Evolutionary conservation across 495 filamentous ascomycete genomes (phyloP).

Genomic region (Aspergillus steynii): DNA sequence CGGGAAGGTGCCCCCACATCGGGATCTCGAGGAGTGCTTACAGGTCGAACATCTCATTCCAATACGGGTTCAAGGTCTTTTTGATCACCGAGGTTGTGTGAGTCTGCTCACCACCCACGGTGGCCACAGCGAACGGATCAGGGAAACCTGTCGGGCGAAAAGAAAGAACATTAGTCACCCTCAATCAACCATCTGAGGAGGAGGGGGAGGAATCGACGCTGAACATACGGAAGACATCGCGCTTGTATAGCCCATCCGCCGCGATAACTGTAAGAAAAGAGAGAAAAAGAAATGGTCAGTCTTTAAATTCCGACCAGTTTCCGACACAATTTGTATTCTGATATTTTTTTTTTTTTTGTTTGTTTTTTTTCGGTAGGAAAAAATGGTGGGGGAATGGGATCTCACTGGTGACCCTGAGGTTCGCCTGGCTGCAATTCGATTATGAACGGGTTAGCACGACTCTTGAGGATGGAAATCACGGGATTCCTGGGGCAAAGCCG

Average conservation of each 20-base stretch:
- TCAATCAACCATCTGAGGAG: background rate
- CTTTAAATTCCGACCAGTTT: background rate
- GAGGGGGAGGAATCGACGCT: background rate
- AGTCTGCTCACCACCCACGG: conserved; percentile 94
- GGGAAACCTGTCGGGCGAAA: conserved; percentile 70
- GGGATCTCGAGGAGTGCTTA: conserved; percentile 41
- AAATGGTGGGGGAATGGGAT: conserved; percentile 12
- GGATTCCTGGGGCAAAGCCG: background rate
- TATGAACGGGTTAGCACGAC: conserved; percentile 29
- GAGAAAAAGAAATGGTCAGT: background rate
- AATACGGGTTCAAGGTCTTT: conserved; percentile 96
- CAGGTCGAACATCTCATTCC: conserved; percentile 99
- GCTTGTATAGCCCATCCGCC: conserved; percentile 96
- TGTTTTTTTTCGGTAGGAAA: background rate
- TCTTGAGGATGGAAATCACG: background rate
- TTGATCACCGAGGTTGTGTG: conserved; percentile 94
- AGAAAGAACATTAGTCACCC: conserved; percentile 26
- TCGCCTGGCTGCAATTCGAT: conserved; percentile 49
- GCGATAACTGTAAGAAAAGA: conserved; percentile 73
- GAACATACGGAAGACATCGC: conserved; percentile 89
- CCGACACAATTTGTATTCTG: background rate
- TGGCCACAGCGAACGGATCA: conserved; percentile 96
- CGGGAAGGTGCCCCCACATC: conserved; percentile 10
- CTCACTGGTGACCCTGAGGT: conserved; percentile 67
- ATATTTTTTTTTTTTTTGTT: background rate